Evolutionary conservation across 1,284 basidiomycete genomes (phyloP).

Genomic region (Trichosporon coremiiforme): DNA sequence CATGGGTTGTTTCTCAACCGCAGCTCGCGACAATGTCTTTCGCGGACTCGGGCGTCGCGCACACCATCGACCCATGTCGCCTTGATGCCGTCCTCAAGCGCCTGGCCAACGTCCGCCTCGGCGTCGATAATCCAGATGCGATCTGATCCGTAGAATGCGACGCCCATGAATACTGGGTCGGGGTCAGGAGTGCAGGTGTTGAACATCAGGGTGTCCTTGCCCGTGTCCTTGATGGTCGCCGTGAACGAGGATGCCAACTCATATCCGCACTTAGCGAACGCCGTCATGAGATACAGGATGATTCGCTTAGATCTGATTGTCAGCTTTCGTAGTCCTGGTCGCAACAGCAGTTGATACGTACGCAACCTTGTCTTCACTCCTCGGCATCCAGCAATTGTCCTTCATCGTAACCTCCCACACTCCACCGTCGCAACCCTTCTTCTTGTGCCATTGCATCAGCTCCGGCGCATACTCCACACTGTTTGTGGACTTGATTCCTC

Average conservation of each 20-base stretch:
- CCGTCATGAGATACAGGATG: conserved; percentile 48
- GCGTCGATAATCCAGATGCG: conserved; percentile 55
- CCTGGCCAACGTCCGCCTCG: conserved; percentile 50
- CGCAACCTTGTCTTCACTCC: conserved; percentile 49
- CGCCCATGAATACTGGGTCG: conserved; percentile 51
- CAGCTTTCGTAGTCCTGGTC: neutral
- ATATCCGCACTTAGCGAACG: conserved; percentile 48
- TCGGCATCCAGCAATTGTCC: conserved; percentile 48
- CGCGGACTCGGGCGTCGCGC: conserved; percentile 47
- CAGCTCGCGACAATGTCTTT: conserved; percentile 53
- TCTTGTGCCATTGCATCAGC: conserved; percentile 47
- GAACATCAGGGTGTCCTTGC: conserved; percentile 53
- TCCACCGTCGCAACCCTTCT: conserved; percentile 51
- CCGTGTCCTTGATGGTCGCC: conserved; percentile 50
- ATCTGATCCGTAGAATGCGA: conserved; percentile 50
- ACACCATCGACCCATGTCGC: conserved; percentile 50
- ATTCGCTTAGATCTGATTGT: conserved; percentile 46
- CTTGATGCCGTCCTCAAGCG: conserved; percentile 51
- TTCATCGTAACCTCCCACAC: conserved; percentile 53
- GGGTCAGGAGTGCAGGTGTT: conserved; percentile 45
- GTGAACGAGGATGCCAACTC: conserved; percentile 44
- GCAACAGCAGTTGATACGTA: conserved; percentile 34
- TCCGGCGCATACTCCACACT: conserved; percentile 51
- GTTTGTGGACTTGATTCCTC: conserved; percentile 39
- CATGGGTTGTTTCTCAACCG: conserved; percentile 48